These are phyloP conservation scores for Juglanconis oblonga DNA, from an alignment of 2,329 filamentous ascomycete genomes.

Conservation along the genomic window DNA sequence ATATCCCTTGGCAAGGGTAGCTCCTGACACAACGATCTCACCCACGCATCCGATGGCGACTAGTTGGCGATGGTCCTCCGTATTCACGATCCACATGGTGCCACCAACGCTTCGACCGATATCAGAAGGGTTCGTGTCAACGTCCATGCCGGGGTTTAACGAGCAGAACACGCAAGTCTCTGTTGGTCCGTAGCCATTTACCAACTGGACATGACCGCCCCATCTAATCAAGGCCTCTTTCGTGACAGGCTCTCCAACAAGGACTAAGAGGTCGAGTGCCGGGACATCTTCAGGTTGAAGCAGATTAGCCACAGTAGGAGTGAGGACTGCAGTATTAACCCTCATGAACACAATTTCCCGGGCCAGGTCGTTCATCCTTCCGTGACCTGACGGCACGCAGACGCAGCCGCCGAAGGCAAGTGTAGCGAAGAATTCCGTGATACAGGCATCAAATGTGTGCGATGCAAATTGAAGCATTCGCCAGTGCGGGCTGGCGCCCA, in stretches of 20 bases:
- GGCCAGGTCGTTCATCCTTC: constrained; percentile 34
- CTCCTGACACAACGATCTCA: background rate
- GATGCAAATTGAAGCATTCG: constrained; percentile 33
- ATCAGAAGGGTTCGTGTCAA: background rate
- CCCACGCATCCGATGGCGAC: background rate
- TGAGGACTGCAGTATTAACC: constrained; percentile 17
- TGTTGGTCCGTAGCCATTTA: no score
- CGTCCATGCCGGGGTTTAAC: no score
- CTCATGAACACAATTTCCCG: constrained; percentile 19
- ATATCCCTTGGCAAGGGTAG: background rate
- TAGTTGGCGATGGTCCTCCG: background rate
- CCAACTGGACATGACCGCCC: no score
- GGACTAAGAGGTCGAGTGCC: no score
- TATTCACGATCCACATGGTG: background rate
- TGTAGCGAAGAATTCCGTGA: constrained; percentile 21
- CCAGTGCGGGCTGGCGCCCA: constrained; percentile 22
- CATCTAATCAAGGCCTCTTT: no score
- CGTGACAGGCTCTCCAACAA: no score
- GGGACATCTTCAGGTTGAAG: constrained; percentile 11
- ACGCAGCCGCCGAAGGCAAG: constrained; percentile 28
- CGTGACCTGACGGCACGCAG: constrained; percentile 35
- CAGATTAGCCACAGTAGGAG: constrained; percentile 11
- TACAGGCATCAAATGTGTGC: constrained; percentile 30
- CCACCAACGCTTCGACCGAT: background rate
- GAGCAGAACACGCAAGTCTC: no score